phyloP scores from a whole-genome alignment of 2,329 filamentous ascomycete species.

The Aspergillus amoenus region DNA sequence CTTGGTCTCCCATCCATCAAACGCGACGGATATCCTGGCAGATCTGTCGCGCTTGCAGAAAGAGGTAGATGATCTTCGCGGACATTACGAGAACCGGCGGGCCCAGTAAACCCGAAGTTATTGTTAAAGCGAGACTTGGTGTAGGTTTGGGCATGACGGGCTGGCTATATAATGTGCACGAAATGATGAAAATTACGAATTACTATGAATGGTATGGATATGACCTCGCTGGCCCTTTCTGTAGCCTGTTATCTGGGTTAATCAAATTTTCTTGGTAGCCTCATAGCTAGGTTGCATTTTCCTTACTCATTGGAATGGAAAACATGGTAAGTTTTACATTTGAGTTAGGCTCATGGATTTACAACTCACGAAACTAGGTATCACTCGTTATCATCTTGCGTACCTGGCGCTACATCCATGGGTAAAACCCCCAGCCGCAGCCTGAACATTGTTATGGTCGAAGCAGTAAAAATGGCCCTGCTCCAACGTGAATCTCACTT shows the following conservation, averaged over 20 bases:
- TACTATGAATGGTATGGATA: neutral
- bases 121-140: neutral
- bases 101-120: constrained; percentile 21
- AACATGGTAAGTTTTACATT: neutral
- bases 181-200: constrained; percentile 5
- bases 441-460: neutral
- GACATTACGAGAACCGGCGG: constrained; percentile 38
- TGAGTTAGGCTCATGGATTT: neutral
- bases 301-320: neutral
- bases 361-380: neutral
- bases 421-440: neutral
- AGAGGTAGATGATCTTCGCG: constrained; percentile 66
- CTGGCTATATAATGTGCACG: constrained; percentile 10
- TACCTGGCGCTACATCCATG: neutral
- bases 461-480: neutral
- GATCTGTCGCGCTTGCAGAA: constrained; percentile 70
- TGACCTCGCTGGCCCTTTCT: neutral
- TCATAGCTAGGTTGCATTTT: neutral
- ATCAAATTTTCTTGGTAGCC: neutral
- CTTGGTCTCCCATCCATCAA: constrained; percentile 38
- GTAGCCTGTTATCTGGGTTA: neutral
- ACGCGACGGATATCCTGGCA: constrained; percentile 63
- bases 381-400: neutral
- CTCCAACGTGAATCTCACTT: neutral
- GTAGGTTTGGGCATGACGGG: neutral